phyloP scores from a whole-genome alignment of 805 yeast species.

The Starmerella bombi region DNA sequence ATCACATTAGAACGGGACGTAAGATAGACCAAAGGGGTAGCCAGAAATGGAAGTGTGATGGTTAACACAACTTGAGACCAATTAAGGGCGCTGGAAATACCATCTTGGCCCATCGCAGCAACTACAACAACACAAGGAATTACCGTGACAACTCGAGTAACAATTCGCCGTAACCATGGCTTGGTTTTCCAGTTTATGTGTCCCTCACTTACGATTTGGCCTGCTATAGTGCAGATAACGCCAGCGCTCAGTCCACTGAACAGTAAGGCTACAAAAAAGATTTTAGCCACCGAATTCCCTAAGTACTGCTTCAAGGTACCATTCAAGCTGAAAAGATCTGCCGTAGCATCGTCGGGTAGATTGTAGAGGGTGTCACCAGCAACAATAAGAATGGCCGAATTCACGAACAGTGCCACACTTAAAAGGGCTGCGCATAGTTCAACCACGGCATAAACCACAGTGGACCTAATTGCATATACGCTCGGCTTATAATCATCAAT shows the following conservation, averaged over 20 bases:
- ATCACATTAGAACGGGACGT: conserved; percentile 59
- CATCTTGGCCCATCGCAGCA: conserved; percentile 55
- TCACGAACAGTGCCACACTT: conserved; percentile 74
- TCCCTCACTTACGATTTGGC: conserved; percentile 87
- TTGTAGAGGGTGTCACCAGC: conserved; percentile 67
- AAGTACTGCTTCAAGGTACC: conserved; percentile 44
- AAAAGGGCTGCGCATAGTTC: conserved; percentile 61
- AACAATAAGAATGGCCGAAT: conserved; percentile 68
- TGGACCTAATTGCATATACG: conserved; percentile 53
- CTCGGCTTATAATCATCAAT: conserved; percentile 50
- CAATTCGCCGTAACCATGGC: conserved; percentile 70
- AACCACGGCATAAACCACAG: conserved; percentile 55
- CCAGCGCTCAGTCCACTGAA: conserved; percentile 87
- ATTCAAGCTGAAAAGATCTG: conserved; percentile 72
- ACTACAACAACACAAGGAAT: conserved; percentile 70
- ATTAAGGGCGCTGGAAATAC: conserved; percentile 59
- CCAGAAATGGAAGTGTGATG: conserved; percentile 64
- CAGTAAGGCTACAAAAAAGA: conserved; percentile 72
- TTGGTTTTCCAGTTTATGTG: conserved; percentile 66
- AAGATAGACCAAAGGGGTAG: conserved; percentile 75
- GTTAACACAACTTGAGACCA: conserved; percentile 80
- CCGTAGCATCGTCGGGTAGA: conserved; percentile 51
- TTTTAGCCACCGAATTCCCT: conserved; percentile 66
- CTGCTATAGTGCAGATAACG: conserved; percentile 83
- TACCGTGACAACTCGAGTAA: conserved; percentile 66